Base-by-base conservation (phyloP, 2,329 filamentous ascomycete genomes). In the Falciphora oryzae region DNA sequence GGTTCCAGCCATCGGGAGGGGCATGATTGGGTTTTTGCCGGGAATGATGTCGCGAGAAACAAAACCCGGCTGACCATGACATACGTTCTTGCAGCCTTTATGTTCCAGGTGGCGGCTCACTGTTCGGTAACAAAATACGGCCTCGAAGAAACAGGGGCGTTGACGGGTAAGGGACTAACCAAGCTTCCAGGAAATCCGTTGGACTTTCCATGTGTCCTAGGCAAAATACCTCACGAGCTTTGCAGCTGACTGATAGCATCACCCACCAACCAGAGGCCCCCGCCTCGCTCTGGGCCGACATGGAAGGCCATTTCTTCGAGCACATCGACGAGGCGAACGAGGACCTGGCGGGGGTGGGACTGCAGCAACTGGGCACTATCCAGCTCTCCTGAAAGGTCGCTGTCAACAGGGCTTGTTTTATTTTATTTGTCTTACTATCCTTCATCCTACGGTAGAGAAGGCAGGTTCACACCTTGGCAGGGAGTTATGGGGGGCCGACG, bases 271-370 rank as follows among this genome's bases (percentile, higher is more conserved):
- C 35, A 59, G 58, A 57, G 14, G 35, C 66, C 29, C 38, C 61
- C 58, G 35, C n/a, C 29, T 27, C 35, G 11, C 61, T 64, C 35
- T 59, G 65, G 31, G 64, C 59, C 32, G 31, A 31, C 16, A 65
- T 59, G 65, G 27, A 63, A 25, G 27, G 61, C 4, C 65, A 63
- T 44, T 67, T 67, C 18, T 58, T 65, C 6, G 44, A 64, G 3
- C 65, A 57, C 4, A 61, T 65, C 2, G 59, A 22, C 44, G 66
- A 65, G 7, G 66, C 64, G 2, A 66, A 67, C 32, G 60, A 35
- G 10, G 64, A 57, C 2, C 59, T 67, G n/a, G 14, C 83, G 81
- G 75, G 58, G 58, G 35, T 59, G 58, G 58, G 58, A 5, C 29
- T 59, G 27, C 18, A 59, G 27, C 27, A 27, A 4, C 22, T 59